A percentile compares a stretch with the other conserved stretches of the same genome.
Evolutionary conservation across 371 early-diverging fungal species (phyloP).

Genomic region (Umbelopsis sp.): DNA sequence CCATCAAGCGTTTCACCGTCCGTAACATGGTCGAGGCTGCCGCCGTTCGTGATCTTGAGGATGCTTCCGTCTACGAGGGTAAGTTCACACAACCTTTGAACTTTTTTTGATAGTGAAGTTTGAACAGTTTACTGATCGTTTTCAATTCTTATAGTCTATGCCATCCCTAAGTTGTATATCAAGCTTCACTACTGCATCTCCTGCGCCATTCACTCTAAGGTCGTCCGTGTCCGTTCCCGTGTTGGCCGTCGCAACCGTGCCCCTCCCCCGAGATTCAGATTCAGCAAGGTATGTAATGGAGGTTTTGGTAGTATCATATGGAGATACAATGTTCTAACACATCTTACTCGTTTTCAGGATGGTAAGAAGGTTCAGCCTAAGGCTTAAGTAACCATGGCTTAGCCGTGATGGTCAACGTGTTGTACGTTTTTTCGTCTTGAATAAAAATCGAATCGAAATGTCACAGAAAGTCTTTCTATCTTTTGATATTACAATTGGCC

Average conservation of each 20-base stretch:
- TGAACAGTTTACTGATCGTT: background rate
- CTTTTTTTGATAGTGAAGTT: too few relatives aligned
- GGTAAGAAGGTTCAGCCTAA: slow-evolving; percentile 17
- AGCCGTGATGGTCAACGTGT: slow-evolving; percentile 11
- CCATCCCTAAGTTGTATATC: slow-evolving; percentile 98
- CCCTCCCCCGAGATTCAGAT: slow-evolving; percentile 90
- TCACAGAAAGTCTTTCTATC: background rate
- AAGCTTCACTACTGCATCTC: slow-evolving; percentile 98
- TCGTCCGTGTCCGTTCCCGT: slow-evolving; percentile 96
- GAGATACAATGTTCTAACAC: background rate
- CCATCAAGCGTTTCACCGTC: slow-evolving; percentile 98
- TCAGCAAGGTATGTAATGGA: slow-evolving; percentile 58
- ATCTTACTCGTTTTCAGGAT: background rate
- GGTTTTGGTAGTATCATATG: background rate
- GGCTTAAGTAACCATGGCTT: slow-evolving; percentile 13
- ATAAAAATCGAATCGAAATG: slow-evolving; percentile 13
- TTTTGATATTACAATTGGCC: background rate
- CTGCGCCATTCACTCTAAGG: slow-evolving; percentile 98
- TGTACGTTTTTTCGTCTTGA: slow-evolving; percentile 18
- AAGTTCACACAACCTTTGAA: slow-evolving; percentile 25
- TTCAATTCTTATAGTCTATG: slow-evolving; percentile 65
- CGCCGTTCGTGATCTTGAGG: slow-evolving; percentile 95
- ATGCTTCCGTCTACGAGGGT: slow-evolving; percentile 95
- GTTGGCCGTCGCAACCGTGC: slow-evolving; percentile 91
- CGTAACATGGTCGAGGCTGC: slow-evolving; percentile 98